phyloP scores from a whole-genome alignment of 2,329 filamentous ascomycete genomes.

The Stachybotrys elegans region DNA sequence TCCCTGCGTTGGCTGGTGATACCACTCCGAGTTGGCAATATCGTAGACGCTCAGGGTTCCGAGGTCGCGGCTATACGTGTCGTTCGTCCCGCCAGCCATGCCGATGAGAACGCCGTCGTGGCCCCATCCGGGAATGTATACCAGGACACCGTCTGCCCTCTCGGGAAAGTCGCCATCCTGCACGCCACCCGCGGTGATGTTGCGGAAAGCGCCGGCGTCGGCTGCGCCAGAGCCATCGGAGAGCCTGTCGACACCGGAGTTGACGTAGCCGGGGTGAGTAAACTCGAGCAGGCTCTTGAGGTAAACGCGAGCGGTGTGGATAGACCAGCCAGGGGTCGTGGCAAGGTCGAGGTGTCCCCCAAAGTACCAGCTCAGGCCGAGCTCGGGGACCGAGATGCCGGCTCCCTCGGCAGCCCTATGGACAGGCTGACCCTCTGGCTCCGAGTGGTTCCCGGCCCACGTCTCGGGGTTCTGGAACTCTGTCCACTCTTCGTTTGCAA shows the following conservation, averaged over 20 bases:
- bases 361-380: conserved; percentile 74
- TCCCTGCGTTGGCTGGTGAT: conserved; percentile 51
- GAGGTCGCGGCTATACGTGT: conserved; percentile 56
- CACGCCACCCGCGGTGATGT: conserved; percentile 67
- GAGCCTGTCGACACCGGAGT: conserved; percentile 55
- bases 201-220: conserved; percentile 60
- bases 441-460: conserved; percentile 58
- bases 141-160: conserved; percentile 66
- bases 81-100: conserved; percentile 65
- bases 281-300: conserved; percentile 71
- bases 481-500: conserved; percentile 54
- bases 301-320: conserved; percentile 58
- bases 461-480: conserved; percentile 59
- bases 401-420: conserved; percentile 71
- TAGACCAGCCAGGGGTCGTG: conserved; percentile 62
- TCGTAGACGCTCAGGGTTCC: conserved; percentile 63
- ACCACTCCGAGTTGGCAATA: conserved; percentile 55
- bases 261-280: conserved; percentile 65
- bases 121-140: conserved; percentile 73
- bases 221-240: conserved; percentile 51
- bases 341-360: conserved; percentile 65
- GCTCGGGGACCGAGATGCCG: conserved; percentile 61
- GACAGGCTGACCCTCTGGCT: conserved; percentile 48
- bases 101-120: conserved; percentile 65
- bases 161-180: conserved; percentile 65